Base-by-base conservation (phyloP, 345 rosid genomes). In the Barbarea vulgaris region DNA sequence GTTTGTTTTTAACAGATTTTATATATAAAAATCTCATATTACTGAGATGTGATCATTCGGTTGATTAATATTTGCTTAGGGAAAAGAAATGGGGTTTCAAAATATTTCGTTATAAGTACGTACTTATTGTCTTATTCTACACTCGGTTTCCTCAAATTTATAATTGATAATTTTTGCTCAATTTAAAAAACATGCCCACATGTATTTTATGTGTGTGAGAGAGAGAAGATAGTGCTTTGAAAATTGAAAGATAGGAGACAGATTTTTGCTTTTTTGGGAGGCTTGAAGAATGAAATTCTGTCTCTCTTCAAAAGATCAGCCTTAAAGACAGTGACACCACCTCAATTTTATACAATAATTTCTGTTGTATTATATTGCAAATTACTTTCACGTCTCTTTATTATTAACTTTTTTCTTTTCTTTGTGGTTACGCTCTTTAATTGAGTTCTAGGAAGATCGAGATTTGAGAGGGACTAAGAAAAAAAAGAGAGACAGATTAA, bases 241-340 rank as follows among this genome's bases (percentile, higher is more conserved):
- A 82, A 84, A 76, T 63, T 62, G 70, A 76, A 44, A 54, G 85
- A 81, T 75, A 71, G 84, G 81, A 87, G 93, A 87, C 93, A 87
- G 84, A 85, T 79, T 53, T 77, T 80, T 83, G 82, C 90, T 84
- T 84, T 84, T 81, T 64, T 64, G 12, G 82, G 83, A 64, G 80
- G 78, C 81, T 84, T 77, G 85, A 84, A 83, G 90, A 86, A 79
- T 86, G 81, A 87, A 84, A 82, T 85, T 91, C 83, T 88, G 96
- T 84, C 89, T 79, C 89, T 83, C 91, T 84, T 70, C 85, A 65
- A 65, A 85, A 85, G 85, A 85, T 83, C 84, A 88, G 82, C 83
- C 86, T 83, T 85, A 70, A 77, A 72, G 77, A 51, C 73, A 72
- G 80, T 39, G 69, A 71, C 72, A 58, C 39, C 66, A 66, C 51